These are phyloP conservation scores for Magnaporthiopsis poae DNA, from an alignment of 2,329 filamentous ascomycete species.

Conservation along the genomic window DNA sequence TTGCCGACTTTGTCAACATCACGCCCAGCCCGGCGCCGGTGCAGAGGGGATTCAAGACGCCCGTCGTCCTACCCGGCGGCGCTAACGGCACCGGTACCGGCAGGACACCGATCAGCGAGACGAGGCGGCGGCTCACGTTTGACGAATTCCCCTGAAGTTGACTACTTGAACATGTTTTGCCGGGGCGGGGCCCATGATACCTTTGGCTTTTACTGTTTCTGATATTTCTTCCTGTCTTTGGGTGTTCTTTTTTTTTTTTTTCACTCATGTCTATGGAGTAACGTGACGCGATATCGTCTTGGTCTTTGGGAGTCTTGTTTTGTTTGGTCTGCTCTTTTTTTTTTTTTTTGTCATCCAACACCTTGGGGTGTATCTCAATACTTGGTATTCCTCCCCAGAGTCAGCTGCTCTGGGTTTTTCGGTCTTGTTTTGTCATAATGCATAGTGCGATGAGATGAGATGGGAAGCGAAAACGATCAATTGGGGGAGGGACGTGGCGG, in stretches of 20 bases:
- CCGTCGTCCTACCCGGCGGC: slow-evolving; percentile 35
- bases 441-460: neutral
- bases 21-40: slow-evolving; percentile 80
- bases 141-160: slow-evolving; percentile 39
- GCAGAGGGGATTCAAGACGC: slow-evolving; percentile 81
- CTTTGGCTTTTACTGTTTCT: neutral
- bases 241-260: neutral
- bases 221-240: neutral
- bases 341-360: no score
- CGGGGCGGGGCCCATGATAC: slow-evolving; percentile 7
- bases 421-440: neutral
- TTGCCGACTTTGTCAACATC: slow-evolving; percentile 94
- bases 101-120: slow-evolving; percentile 53
- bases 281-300: neutral
- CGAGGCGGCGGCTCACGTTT: slow-evolving; percentile 72
- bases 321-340: neutral
- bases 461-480: neutral
- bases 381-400: neutral
- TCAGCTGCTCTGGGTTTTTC: neutral
- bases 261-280: slow-evolving; percentile 4
- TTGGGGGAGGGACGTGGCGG: slow-evolving; percentile 2
- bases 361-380: neutral
- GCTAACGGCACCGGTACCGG: slow-evolving; percentile 24
- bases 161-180: neutral
- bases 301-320: neutral